Conservation (phyloP, 2,329 filamentous ascomycete genomes). For the Pseudocercospora cruenta region DNA sequence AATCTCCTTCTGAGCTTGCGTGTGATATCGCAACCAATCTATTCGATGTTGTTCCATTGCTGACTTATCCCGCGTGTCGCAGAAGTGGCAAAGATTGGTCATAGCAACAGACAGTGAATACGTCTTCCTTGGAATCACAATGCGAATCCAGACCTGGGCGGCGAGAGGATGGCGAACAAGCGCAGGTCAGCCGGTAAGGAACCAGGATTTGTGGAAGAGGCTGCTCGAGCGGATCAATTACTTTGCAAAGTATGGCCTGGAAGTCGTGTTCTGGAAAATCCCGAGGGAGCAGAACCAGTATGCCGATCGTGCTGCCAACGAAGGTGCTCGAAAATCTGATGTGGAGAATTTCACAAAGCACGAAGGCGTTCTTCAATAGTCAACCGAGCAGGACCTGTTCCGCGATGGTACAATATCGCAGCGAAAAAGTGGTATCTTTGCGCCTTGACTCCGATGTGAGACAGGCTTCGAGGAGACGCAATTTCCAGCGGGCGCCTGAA, state of each 20-base stretch:
- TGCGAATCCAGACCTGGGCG: conserved; percentile 10
- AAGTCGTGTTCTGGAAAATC: conserved; percentile 13
- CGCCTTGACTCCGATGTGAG: too few relatives aligned
- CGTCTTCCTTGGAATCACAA: conserved; percentile 5
- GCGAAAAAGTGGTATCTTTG: too few relatives aligned
- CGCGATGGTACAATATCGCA: too few relatives aligned
- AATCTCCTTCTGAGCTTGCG: neutral
- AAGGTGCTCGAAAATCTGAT: neutral
- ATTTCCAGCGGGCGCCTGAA: too few relatives aligned
- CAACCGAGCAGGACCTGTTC: too few relatives aligned
- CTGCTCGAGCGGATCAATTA: conserved; percentile 8
- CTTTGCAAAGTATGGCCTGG: neutral
- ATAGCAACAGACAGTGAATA: conserved; percentile 13
- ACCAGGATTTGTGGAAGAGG: conserved; percentile 5
- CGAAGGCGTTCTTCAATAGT: neutral
- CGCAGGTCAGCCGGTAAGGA: neutral
- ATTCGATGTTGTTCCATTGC: neutral
- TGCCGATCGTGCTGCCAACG: conserved; percentile 2
- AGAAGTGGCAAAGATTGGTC: neutral
- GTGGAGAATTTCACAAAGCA: neutral
- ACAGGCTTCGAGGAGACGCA: too few relatives aligned
- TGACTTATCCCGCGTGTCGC: neutral
- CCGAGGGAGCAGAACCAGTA: conserved; percentile 5
- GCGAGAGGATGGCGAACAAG: neutral
- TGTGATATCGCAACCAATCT: neutral